Base-by-base conservation (phyloP, 2,329 filamentous ascomycete genomes). In the Keithomyces neogunnii region DNA sequence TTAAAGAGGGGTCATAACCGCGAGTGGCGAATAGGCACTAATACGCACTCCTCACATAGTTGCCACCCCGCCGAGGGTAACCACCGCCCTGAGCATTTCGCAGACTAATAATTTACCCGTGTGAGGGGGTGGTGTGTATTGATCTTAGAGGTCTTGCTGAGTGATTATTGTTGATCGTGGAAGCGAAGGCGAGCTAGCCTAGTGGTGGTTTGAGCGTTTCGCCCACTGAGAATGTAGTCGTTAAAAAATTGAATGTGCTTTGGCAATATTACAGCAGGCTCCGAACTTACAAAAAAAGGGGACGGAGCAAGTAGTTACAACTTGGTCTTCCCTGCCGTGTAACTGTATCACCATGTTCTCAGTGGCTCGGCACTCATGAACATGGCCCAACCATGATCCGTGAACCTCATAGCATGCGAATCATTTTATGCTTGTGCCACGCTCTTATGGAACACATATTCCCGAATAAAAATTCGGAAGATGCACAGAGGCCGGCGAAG, bases 351-450 rank as follows among this genome's bases (percentile, higher is more conserved):
- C 26, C 3, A 11, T 44, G 40, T 30, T 28, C 26, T 44, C 7
- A 10, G 26, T 31, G 19, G 40, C 40, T 26, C 19, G 11, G 36
- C 11, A 13, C 11, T 38, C 39, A 11, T 35, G 6, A 11, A 35
- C 33, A 35, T 35, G 33, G 33, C 45, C 31, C 38, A 42, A 51
- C 50, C 32, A 48, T 32, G 13, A 28, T 19, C 31, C 45, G 45
- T 39, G 30, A 33, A 38, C 47, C 40, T 40, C 26, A 51, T 38
- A 42, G 13, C 45, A 48, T 48, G 45, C 45, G 45, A 33, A 30
- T 19, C 40, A 44, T 30, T 44, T 44, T 28, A 44, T 47, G 49
- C 49, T 36, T 33, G 35, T n/a, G n/a, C 46, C 46, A 46, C 33
- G 45, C 38, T 44, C 43, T 45, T 40, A 32, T 33, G n/a, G 47